Evolutionary conservation across 306 rosid genomes (phyloP).

Genomic region (Corylus heterophylla): DNA sequence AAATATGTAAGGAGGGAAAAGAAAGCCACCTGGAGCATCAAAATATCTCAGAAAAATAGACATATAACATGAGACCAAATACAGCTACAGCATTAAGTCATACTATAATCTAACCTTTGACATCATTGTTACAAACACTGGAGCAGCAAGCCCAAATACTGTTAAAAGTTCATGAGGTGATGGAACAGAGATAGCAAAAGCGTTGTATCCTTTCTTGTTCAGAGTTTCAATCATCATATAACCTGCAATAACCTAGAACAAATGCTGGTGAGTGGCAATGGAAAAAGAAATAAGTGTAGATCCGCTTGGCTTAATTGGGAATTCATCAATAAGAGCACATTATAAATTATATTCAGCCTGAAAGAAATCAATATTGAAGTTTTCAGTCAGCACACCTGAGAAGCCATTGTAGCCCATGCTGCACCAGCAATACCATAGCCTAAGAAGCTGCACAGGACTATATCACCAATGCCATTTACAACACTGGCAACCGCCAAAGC

Average conservation of each 20-base stretch:
- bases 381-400: slow-evolving; percentile 54
- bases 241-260: slow-evolving; percentile 72
- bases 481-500: slow-evolving; percentile 64
- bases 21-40: slow-evolving; percentile 71
- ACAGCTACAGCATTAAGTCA: slow-evolving; percentile 12
- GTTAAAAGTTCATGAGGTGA: slow-evolving; percentile 56
- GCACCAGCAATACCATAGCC: slow-evolving; percentile 84
- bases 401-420: slow-evolving; percentile 81
- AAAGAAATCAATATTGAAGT: slow-evolving; percentile 29
- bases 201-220: slow-evolving; percentile 74
- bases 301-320: slow-evolving; percentile 16
- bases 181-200: slow-evolving; percentile 65
- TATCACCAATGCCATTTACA: slow-evolving; percentile 63
- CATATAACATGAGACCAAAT: slow-evolving; percentile 8
- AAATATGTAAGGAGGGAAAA: slow-evolving; percentile 71
- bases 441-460: slow-evolving; percentile 57
- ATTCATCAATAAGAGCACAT: slow-evolving; percentile 8
- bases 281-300: slow-evolving; percentile 10
- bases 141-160: slow-evolving; percentile 73
- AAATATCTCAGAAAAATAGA: neutral
- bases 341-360: neutral
- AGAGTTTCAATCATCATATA: slow-evolving; percentile 81
- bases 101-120: slow-evolving; percentile 61
- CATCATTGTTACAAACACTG: slow-evolving; percentile 72
- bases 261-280: slow-evolving; percentile 7